Evolutionary conservation across 441 rosid genomes (phyloP), one percentile per base, ranked within the genome.

Genomic region (Corymbia calophylla): DNA sequence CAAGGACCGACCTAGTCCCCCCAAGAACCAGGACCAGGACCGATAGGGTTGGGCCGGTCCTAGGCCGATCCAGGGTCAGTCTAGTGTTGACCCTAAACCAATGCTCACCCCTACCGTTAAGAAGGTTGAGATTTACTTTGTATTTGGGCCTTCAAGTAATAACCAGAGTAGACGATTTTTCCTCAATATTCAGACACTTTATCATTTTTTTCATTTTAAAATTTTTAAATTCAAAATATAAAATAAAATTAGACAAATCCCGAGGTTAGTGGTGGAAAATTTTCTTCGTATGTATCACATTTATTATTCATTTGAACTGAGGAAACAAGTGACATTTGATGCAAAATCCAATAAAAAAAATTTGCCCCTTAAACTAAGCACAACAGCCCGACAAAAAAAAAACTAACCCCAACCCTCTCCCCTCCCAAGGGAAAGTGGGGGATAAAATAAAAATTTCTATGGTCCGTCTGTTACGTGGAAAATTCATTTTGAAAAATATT

Each of bases 161-260:
- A 2, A 58, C 3, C 0, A 58, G 29, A 58, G 23, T 58, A 58
- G 29, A 58, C 29, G 0, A 58, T 8, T 58, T 58, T 58, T 58
- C 29, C 29, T 58, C 62, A 58, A 58, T 58, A 58, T 58, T 9
- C 29, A 58, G 14, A 58, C 62, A 9, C 62, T 9, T 58, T 58
- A 58, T 58, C 29, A 23, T 58, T 58, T 58, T 56, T 58, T 58
- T 2, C 29, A 12, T 23, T 23, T 58, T 58, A 9, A 23, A 58
- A 0, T 9, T 58, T 56, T 25, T 58, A 9, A 58, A 58, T 58
- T 23, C 25, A 4, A 9, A 58, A 25, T 58, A 4, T 58, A 25
- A 1, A 1, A 58, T 58, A 58, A 58, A 25, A 58, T 58, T 58
- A 23, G 64, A 58, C n/a, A 58, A 58, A 25, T 58, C 64, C 64